Conservation (phyloP, 148 eudicot genomes). For the Rhododendron simsii region DNA sequence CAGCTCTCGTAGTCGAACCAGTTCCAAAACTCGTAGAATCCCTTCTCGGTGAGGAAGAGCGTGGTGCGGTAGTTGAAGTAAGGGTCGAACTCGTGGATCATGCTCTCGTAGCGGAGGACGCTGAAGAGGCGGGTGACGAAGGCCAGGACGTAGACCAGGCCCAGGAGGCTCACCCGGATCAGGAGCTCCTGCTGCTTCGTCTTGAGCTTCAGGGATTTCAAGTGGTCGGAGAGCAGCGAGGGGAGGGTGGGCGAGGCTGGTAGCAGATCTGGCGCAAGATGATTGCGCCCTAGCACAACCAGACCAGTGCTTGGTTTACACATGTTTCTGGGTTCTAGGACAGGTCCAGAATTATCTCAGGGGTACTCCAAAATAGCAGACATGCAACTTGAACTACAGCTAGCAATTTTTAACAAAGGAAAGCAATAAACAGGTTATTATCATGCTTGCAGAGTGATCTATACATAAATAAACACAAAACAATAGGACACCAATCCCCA, state of each 20-base stretch:
- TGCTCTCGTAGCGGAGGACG: conserved; percentile 84
- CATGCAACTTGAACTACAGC: too few relatives aligned
- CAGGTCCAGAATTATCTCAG: too few relatives aligned
- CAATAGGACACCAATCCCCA: too few relatives aligned
- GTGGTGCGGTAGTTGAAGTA: conserved; percentile 93
- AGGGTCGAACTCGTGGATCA: conserved; percentile 99
- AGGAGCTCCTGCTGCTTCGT: conserved; percentile 88
- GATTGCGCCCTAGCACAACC: too few relatives aligned
- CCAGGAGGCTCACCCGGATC: conserved; percentile 61
- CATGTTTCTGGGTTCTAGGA: too few relatives aligned
- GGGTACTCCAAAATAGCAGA: too few relatives aligned
- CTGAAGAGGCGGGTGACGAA: conserved; percentile 80
- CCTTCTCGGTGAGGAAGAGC: conserved; percentile 66
- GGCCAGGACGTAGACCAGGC: conserved; percentile 71
- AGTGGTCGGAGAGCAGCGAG: too few relatives aligned
- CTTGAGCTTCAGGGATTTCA: conserved; percentile 63
- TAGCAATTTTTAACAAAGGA: too few relatives aligned
- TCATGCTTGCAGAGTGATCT: too few relatives aligned
- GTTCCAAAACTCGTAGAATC: conserved; percentile 94
- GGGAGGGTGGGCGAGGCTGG: conserved; percentile 18
- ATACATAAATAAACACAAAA: too few relatives aligned
- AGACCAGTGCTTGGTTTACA: too few relatives aligned
- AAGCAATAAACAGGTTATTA: too few relatives aligned
- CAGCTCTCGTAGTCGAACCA: conserved; percentile 97
- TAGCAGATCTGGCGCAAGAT: conserved; percentile 38